phyloP scores from a whole-genome alignment of 371 early-diverging fungal species.

The Saksenaea oblongispora region DNA sequence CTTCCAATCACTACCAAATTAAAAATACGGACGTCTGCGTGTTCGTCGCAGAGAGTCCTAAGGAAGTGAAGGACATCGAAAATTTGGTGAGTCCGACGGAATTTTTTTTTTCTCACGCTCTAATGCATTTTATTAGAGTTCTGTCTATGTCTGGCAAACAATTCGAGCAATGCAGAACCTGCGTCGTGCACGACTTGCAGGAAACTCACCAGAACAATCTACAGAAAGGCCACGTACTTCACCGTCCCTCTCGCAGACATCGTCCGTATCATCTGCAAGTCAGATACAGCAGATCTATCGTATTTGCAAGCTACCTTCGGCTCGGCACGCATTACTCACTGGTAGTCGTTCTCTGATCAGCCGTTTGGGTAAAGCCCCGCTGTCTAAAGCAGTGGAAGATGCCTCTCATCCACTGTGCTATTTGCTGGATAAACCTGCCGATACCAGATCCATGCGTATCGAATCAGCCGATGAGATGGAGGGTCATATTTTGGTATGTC shows the following conservation, averaged over 20 bases:
- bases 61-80: slow-evolving; percentile 52
- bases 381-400: slow-evolving; percentile 25
- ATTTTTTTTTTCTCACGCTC: not conserved
- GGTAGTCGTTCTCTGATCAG: slow-evolving; percentile 31
- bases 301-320: slow-evolving; percentile 21
- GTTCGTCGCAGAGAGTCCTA: slow-evolving; percentile 65
- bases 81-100: slow-evolving; percentile 40
- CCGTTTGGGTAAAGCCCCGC: slow-evolving; percentile 29
- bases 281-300: slow-evolving; percentile 8
- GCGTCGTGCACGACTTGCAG: not conserved
- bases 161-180: slow-evolving; percentile 12
- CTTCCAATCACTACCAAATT: slow-evolving; percentile 61
- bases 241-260: not conserved
- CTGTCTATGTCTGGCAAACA: slow-evolving; percentile 18
- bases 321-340: slow-evolving; percentile 30
- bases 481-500: slow-evolving; percentile 47
- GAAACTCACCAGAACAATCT: not conserved
- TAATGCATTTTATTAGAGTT: slow-evolving; percentile 7
- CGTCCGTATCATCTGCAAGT: not conserved
- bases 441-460: slow-evolving; percentile 25
- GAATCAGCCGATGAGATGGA: slow-evolving; percentile 34
- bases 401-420: slow-evolving; percentile 48
- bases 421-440: slow-evolving; percentile 40
- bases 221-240: not conserved
- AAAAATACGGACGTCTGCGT: slow-evolving; percentile 56